These are phyloP conservation scores for Diaporthe eres DNA, from an alignment of 2,329 filamentous ascomycete genomes.

Conservation along the genomic window DNA sequence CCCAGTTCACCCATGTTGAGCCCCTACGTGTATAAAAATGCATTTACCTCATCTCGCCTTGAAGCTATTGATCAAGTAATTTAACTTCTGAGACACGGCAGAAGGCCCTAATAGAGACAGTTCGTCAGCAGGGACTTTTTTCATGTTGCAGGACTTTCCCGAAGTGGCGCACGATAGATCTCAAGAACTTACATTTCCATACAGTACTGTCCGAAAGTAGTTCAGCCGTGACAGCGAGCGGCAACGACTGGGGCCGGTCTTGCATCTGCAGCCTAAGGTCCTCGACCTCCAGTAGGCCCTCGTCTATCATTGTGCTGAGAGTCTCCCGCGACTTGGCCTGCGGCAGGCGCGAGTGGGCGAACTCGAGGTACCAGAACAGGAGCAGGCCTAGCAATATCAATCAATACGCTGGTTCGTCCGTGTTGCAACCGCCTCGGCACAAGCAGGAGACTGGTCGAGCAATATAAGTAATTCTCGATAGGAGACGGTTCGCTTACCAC, in stretches of 20 bases:
- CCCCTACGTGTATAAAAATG: background rate
- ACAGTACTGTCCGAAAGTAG: background rate
- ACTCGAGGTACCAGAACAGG: background rate
- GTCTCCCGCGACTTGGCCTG: background rate
- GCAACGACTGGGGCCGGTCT: background rate
- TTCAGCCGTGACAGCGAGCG: background rate
- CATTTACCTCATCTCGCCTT: background rate
- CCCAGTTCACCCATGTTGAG: background rate
- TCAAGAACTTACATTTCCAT: background rate
- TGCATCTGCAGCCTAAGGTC: background rate
- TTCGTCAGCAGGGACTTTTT: background rate
- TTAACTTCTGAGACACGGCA: background rate
- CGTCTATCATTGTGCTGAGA: background rate
- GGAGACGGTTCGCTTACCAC: background rate
- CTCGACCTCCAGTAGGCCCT: background rate
- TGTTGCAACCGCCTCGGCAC: fast-evolving
- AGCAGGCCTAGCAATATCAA: background rate
- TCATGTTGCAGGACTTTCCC: fast-evolving
- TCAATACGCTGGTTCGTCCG: background rate
- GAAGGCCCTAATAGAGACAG: background rate
- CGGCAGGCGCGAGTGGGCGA: background rate
- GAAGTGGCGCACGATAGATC: background rate
- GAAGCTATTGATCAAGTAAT: background rate
- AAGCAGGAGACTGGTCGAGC: background rate
- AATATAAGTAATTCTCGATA: background rate